Evolutionary conservation across 495 filamentous ascomycete species (phyloP).

Genomic region (Penicillium bovifimosum): DNA sequence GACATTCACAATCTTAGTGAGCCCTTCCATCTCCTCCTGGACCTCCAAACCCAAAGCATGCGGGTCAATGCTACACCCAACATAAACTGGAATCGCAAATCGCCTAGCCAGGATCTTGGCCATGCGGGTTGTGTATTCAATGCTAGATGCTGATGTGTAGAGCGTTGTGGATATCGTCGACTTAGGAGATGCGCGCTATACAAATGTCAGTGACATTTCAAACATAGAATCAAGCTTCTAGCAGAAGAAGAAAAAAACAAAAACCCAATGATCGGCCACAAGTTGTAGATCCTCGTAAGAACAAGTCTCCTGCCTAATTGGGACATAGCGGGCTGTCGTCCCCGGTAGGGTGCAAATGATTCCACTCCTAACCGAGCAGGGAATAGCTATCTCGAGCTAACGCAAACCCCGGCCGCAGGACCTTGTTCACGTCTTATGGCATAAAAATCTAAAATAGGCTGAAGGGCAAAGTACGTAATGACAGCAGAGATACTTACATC

Average conservation of each 20-base stretch:
- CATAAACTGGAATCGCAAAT: conserved; percentile 67
- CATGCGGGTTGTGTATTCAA: conserved; percentile 81
- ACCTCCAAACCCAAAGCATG: conserved; percentile 65
- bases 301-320: not conserved
- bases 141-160: conserved; percentile 63
- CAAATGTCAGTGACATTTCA: not conserved
- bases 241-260: not conserved
- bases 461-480: not conserved
- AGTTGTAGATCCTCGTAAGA: not conserved
- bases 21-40: conserved; percentile 93
- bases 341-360: not conserved
- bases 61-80: conserved; percentile 62
- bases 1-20: conserved; percentile 64
- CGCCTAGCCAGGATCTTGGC: conserved; percentile 75
- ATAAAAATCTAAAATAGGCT: not conserved
- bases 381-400: not conserved
- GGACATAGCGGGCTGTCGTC: not conserved
- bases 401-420: too few species aligned
- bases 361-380: not conserved
- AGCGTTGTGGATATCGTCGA: conserved; percentile 66
- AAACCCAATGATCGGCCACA: not conserved
- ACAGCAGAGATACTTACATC: conserved; percentile 52
- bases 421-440: not conserved
- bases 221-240: not conserved
- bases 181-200: conserved; percentile 33